These are phyloP conservation scores for Cetradonia linearis DNA, from an alignment of 495 filamentous ascomycete genomes.

Conservation along the genomic window DNA sequence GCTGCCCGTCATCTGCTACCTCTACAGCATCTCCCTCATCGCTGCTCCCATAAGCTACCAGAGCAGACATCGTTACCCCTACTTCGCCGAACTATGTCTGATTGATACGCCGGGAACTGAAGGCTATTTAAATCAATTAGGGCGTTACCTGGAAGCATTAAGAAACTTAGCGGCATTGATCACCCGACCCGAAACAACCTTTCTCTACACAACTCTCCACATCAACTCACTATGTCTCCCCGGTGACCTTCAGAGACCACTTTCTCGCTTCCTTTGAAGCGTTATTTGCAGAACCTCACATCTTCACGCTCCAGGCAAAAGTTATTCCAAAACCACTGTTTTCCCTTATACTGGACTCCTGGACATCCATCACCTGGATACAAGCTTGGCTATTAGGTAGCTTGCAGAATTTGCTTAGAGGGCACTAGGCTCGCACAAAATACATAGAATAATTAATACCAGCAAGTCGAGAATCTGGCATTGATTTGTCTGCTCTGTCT, in stretches of 20 bases:
- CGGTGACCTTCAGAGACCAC: not conserved
- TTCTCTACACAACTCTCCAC: not conserved
- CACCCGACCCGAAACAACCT: not conserved
- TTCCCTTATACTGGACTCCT: not conserved
- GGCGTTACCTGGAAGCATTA: not conserved
- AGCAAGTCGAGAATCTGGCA: constrained; percentile 10
- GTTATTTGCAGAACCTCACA: not conserved
- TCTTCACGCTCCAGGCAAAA: not conserved
- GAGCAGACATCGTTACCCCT: constrained; percentile 44
- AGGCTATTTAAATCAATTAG: no score
- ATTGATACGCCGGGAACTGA: not conserved
- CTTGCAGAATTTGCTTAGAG: constrained; percentile 5
- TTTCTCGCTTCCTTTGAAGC: not conserved
- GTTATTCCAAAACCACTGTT: not conserved
- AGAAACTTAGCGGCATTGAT: not conserved
- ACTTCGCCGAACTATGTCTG: not conserved
- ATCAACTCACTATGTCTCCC: no score
- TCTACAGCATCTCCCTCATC: constrained; percentile 57
- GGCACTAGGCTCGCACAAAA: constrained; percentile 7
- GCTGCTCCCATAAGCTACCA: constrained; percentile 68
- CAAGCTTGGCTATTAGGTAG: constrained; percentile 4
- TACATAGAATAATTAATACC: constrained; percentile 10
- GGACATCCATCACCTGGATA: not conserved
- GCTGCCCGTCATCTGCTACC: not conserved
- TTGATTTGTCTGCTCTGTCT: constrained; percentile 9